Percentiles rank a stretch among this genome's conserved stretches.
These are phyloP conservation scores for Vaccinium macrocarpon DNA, from an alignment of 148 eudicot species.

Conservation along the genomic window DNA sequence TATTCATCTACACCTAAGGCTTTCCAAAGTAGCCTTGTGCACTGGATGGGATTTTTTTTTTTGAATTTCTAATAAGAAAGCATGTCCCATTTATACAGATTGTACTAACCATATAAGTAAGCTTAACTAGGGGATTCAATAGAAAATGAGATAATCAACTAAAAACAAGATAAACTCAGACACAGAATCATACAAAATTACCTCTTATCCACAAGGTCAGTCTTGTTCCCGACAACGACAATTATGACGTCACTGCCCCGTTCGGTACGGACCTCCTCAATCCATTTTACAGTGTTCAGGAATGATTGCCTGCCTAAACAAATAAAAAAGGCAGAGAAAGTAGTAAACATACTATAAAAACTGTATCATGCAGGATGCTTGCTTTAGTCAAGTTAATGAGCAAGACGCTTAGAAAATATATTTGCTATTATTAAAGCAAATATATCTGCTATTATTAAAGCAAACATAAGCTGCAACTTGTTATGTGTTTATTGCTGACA, in stretches of 20 bases:
- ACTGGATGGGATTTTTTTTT: no score
- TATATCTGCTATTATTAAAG: no score
- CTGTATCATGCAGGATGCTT: no score
- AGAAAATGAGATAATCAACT: background rate
- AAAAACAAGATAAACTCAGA: background rate
- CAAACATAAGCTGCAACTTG: slow-evolving; percentile 22
- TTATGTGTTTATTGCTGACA: no score
- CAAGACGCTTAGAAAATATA: no score
- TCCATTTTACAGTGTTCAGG: slow-evolving; percentile 48
- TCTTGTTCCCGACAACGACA: slow-evolving; percentile 50
- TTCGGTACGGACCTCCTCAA: slow-evolving; percentile 54
- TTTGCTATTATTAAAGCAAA: no score
- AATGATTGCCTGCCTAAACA: slow-evolving; percentile 43
- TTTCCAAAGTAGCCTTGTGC: no score
- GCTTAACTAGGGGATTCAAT: background rate
- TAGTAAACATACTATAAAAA: background rate
- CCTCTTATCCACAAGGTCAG: slow-evolving; percentile 58
- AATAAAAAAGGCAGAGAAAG: background rate
- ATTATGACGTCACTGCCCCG: slow-evolving; percentile 51
- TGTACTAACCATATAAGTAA: no score
- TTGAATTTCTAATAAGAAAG: no score
- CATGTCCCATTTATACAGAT: no score
- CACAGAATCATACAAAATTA: slow-evolving; percentile 3
- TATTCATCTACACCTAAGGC: no score
- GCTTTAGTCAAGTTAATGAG: no score